These are phyloP conservation scores for Chalciporus pseudorubinellus DNA, from an alignment of 768 basidiomycete species.

Conservation along the genomic window DNA sequence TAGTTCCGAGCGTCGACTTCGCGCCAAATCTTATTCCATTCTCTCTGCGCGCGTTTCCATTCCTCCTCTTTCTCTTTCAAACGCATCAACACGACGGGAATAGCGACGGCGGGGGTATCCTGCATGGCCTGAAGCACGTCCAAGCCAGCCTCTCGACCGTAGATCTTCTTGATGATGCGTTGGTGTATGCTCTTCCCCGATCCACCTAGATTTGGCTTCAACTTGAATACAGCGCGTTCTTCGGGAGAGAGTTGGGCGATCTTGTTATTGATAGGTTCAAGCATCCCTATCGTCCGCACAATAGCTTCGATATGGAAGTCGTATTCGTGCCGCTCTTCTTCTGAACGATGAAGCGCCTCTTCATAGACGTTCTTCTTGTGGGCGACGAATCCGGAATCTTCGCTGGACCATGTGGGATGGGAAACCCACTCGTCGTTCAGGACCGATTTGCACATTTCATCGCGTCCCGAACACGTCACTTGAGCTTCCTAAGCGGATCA, in stretches of 20 bases:
- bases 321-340: slow-evolving; percentile 98
- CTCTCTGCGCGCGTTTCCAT: slow-evolving; percentile 95
- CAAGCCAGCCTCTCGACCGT: slow-evolving; percentile 79
- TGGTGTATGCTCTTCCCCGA: slow-evolving; percentile 86
- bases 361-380: slow-evolving; percentile 96
- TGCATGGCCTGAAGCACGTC: slow-evolving; percentile 88
- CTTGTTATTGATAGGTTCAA: slow-evolving; percentile 90
- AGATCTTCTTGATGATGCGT: slow-evolving; percentile 95
- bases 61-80: slow-evolving; percentile 97
- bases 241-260: slow-evolving; percentile 75
- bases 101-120: slow-evolving; percentile 83
- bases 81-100: slow-evolving; percentile 85
- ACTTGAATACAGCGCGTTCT: slow-evolving; percentile 77
- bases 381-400: slow-evolving; percentile 87
- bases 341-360: slow-evolving; percentile 92
- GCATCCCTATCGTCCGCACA: slow-evolving; percentile 80
- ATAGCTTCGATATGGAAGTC: slow-evolving; percentile 98
- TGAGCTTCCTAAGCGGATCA: slow-evolving; percentile 64
- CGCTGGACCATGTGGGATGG: slow-evolving; percentile 92
- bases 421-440: slow-evolving; percentile 99
- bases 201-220: slow-evolving; percentile 87
- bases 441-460: slow-evolving; percentile 94
- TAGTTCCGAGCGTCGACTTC: slow-evolving; percentile 96
- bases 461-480: slow-evolving; percentile 89
- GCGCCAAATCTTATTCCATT: slow-evolving; percentile 99